Base-by-base conservation (phyloP, 2,329 filamentous ascomycete species). In the Claviceps sp. region DNA sequence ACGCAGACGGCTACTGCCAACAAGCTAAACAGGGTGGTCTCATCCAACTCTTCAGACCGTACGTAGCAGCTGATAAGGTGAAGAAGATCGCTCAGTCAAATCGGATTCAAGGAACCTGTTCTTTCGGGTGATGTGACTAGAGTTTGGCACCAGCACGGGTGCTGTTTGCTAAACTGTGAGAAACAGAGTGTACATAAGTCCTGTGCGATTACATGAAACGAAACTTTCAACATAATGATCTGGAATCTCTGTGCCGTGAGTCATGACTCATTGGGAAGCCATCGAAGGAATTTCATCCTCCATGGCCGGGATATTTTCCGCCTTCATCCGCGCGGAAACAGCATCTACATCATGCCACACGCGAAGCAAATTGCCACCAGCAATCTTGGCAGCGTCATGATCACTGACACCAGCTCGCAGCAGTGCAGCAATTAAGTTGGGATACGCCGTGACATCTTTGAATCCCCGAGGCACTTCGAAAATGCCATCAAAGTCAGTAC, bases 401-500 rank as follows among this genome's bases (percentile, higher is more conserved):
- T 93, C 86, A 42, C 79, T 85, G 4, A 95, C 76, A 0, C 88
- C 88, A 42, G 83, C 76, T 48, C 73, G 73, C 57, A 95, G 69
- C 54, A 96, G 67, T 66, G 88, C 86, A 3, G 79, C 81, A 8
- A 96, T 78, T 45, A 96, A 69, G 52, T 84, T 79, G 0, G 89
- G 90, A 61, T 85, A 95, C 63, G 87, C 88, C 48, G 83, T 82
- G 6, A 95, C 88, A 65, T 95, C 89, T 40, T 93, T 87, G 47
- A 97, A 67, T 0, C 90, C 91, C 51, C 71, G 64, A 0, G 90
- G 88, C 4, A 82, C 82, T 1, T 60, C 65, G 1, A 65, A 62
- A 52, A 90, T 90, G 8, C 81, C 91, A 64, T 96, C 90, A 64
- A 90, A 96, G 65, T 97, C 91, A 50, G 85, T 89, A 0, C 91